A percentile compares a stretch with the other conserved stretches of the same genome.
Evolutionary conservation across 176 grass and related monocot species (phyloP).

Genomic region (Oryza meridionalis): DNA sequence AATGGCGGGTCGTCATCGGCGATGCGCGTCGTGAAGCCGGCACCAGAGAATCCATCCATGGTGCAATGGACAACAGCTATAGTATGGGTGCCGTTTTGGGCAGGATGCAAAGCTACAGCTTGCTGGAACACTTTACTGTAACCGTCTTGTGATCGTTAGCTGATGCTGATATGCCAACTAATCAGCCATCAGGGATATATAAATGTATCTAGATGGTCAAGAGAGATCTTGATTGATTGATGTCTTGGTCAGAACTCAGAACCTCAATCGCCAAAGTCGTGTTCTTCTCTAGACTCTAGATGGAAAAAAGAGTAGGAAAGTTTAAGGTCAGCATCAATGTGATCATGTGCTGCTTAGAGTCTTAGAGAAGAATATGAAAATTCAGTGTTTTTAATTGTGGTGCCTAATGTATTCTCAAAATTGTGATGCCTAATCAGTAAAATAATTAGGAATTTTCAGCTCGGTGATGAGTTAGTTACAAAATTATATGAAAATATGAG

Average conservation of each 20-base stretch:
- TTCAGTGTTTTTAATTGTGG: background rate
- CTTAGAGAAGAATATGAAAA: background rate
- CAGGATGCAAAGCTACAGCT: constrained; percentile 5
- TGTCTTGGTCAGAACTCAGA: constrained; percentile 40
- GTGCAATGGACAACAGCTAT: constrained; percentile 45
- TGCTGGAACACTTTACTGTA: background rate
- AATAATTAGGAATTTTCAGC: constrained; percentile 3
- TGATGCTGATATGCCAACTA: constrained; percentile 35
- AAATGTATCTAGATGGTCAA: constrained; percentile 14
- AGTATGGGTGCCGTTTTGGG: background rate
- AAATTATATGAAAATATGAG: background rate
- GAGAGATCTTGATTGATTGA: constrained; percentile 16
- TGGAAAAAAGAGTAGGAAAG: constrained; percentile 4
- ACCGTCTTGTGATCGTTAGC: background rate
- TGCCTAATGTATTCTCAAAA: background rate
- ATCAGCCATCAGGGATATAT: constrained; percentile 5
- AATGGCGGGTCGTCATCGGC: constrained; percentile 31
- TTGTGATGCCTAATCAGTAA: background rate
- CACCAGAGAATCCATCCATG: constrained; percentile 9
- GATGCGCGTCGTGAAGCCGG: constrained; percentile 41
- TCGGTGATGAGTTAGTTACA: background rate
- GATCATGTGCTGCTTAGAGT: background rate
- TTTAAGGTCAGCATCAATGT: constrained; percentile 33
- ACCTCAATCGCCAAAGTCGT: background rate
- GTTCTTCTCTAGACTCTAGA: constrained; percentile 27